Percentiles rank a stretch among this genome's conserved stretches.
phyloP scores from a whole-genome alignment of 1,284 basidiomycete genomes.

The Ceratobasidium sp. region DNA sequence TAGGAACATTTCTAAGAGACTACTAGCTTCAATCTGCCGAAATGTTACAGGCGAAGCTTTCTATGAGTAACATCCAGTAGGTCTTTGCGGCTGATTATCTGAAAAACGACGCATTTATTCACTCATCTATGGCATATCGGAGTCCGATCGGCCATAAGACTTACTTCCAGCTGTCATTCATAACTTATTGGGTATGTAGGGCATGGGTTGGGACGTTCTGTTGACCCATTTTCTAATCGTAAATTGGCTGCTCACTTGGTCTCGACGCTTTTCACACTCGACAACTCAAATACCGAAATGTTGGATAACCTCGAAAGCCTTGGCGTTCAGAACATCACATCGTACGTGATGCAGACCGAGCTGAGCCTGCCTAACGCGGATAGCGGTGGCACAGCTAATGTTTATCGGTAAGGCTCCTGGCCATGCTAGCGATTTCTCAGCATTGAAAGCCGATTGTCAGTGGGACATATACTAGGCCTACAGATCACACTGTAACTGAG shows the following conservation, averaged over 20 bases:
- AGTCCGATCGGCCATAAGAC: conserved; percentile 4
- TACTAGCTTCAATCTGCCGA: too few species aligned
- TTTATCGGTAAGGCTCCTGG: not conserved
- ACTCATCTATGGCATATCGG: not conserved
- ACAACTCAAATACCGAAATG: not conserved
- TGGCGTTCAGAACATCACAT: conserved; percentile 17
- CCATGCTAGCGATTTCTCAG: not conserved
- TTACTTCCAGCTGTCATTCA: conserved; percentile 4
- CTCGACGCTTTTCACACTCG: not conserved
- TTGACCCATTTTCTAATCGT: not conserved
- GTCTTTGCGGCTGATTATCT: too few species aligned
- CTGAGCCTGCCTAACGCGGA: not conserved
- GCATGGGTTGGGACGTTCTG: not conserved
- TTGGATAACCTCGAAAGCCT: not conserved
- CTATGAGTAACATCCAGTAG: too few species aligned
- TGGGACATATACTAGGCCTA: not conserved
- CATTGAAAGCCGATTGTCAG: not conserved
- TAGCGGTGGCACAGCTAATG: conserved; percentile 3
- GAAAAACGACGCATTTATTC: too few species aligned
- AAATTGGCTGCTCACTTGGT: not conserved
- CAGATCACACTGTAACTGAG: not conserved
- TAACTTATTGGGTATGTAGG: not conserved
- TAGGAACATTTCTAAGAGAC: too few species aligned
- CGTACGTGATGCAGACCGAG: conserved; percentile 13
- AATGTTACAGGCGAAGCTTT: too few species aligned